Conservation (phyloP, 352 stramenopile species). For the Pythium sp. region DNA sequence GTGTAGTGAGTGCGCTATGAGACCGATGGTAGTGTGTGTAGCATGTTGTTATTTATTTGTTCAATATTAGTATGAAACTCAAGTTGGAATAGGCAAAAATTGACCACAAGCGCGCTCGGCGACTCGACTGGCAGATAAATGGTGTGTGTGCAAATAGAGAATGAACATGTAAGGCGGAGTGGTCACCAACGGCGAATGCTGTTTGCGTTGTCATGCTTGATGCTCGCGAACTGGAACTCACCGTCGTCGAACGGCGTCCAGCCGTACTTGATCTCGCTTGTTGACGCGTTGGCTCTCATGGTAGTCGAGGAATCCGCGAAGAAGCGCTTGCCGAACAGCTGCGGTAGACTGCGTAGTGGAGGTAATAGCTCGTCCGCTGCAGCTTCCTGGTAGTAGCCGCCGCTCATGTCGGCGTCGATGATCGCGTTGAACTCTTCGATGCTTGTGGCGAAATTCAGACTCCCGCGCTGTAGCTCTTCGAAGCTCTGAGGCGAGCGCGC, state of each 20-base stretch:
- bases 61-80: not conserved
- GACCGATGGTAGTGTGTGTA: not conserved
- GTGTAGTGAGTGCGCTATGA: not conserved
- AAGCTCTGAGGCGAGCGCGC: constrained; percentile 5
- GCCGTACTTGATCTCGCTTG: constrained; percentile 15
- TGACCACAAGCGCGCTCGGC: not conserved
- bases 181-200: not conserved
- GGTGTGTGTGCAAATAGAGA: not conserved
- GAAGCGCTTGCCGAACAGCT: constrained; percentile 4
- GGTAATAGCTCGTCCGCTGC: not conserved
- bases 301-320: not conserved
- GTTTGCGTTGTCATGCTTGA: not conserved
- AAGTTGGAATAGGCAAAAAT: not conserved
- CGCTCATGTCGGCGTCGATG: constrained; percentile 14
- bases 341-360: not conserved
- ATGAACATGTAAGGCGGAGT: not conserved
- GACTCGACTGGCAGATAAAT: not conserved
- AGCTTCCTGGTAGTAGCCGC: not conserved
- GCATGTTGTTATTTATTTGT: not conserved
- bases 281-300: not conserved
- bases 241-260: constrained; percentile 21
- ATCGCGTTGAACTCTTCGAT: constrained; percentile 25
- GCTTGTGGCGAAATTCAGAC: constrained; percentile 12
- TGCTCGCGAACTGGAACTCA: constrained; percentile 22
- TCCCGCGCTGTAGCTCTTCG: constrained; percentile 6